Base-by-base conservation (phyloP, 176 grass and related monocot genomes). In the Aegilops tauschii region DNA sequence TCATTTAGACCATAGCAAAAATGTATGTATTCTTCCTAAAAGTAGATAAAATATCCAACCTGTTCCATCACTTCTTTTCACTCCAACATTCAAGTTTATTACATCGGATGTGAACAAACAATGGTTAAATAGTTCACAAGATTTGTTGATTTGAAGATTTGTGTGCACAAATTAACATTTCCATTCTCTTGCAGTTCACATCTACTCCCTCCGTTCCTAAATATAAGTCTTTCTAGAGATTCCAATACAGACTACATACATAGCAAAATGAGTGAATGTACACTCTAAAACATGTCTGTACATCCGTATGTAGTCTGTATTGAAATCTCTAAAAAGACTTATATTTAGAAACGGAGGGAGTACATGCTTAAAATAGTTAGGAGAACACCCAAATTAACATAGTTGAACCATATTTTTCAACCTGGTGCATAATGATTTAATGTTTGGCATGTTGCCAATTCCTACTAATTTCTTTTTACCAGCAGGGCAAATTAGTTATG, bases 71-170 rank as follows among this genome's bases (percentile, higher is more conserved):
- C 27, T 40, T 59, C 29, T 32, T 80, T 61, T 32, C 36, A 44
- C 36, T 83, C 20, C 16, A 83, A 61, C 42, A 58, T 62, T 74
- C 58, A 37, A 74, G 14, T 73, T 58, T 61, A 39, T 73, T 73
- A 73, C 21, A 73, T 83, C 49, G 40, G 49, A 82, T 27, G 45
- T 11, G 12, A 47, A 65, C 44, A 52, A 18, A 81, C 25, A 82
- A 25, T 59, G 21, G n/a, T 61, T 40, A 83, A 40, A 72, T 61
- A 40, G 47, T 73, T 83, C 23, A 21, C 29, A 29, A 54, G 50
- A 54, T 50, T 39, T 70, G 69, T 34, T 9, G 30, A 58, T 82
- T 70, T 82, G 66, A 13, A 44, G 61, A 5, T 40, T 29, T 36
- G 34, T 58, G 14, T 59, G 8, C 6, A 12, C 16, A 40, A 69